Percentiles rank a stretch among this genome's conserved stretches.
Conservation (phyloP, 768 basidiomycete genomes). For the Trametes cinnabarina region DNA sequence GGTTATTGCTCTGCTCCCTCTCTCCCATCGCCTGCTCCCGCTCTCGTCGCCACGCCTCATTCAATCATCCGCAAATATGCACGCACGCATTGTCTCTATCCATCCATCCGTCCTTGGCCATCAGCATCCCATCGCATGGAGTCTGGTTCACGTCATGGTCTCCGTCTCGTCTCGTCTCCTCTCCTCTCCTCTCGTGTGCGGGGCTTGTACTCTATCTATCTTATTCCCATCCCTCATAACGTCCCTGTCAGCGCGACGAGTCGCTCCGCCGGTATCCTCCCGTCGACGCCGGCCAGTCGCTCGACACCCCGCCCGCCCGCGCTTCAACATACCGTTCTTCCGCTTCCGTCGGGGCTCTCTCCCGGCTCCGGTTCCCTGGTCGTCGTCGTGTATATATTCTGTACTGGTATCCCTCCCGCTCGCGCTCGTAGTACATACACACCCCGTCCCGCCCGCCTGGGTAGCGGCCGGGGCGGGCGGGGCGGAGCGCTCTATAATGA, state of each 20-base stretch:
- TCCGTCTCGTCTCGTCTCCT: conserved; percentile 2
- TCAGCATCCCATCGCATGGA: too few species aligned
- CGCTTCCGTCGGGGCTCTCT: too few species aligned
- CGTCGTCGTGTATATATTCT: conserved; percentile 21
- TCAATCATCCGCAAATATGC: too few species aligned
- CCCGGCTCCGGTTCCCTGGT: conserved; percentile 6
- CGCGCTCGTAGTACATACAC: conserved; percentile 17
- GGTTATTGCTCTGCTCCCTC: too few species aligned
- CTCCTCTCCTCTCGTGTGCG: background rate
- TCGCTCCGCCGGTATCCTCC: too few species aligned
- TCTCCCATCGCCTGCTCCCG: too few species aligned
- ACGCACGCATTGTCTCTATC: too few species aligned
- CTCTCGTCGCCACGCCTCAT: background rate
- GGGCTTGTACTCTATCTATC: background rate
- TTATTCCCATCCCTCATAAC: background rate
- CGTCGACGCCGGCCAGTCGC: too few species aligned
- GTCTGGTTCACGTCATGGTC: background rate
- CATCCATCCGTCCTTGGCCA: too few species aligned
- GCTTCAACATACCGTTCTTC: too few species aligned
- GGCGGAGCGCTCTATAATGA: too few species aligned
- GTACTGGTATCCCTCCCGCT: conserved; percentile 17
- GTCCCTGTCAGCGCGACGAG: too few species aligned
- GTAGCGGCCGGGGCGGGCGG: background rate
- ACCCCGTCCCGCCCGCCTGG: background rate
- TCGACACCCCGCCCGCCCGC: background rate